Evolutionary conservation across 805 yeast genomes (phyloP).

Genomic region (Monosporozyma solicola): DNA sequence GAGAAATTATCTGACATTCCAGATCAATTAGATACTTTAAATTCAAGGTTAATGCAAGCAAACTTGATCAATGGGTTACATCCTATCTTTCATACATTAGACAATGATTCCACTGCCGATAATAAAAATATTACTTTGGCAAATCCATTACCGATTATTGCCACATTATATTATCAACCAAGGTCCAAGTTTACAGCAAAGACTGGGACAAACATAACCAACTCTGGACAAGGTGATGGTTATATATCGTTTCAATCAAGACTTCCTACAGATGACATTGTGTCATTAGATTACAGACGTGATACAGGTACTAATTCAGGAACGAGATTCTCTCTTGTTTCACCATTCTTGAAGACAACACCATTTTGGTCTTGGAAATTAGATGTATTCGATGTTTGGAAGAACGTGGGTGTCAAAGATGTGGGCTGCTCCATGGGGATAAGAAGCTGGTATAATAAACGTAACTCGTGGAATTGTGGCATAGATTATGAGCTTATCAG

Average conservation of each 20-base stretch:
- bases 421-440: conserved; percentile 2
- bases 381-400: conserved; percentile 31
- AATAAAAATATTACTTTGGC: not conserved
- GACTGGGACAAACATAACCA: conserved; percentile 93
- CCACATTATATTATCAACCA: conserved; percentile 8
- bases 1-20: conserved; percentile 20
- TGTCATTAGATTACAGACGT: conserved; percentile 46
- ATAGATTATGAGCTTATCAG: conserved; percentile 22
- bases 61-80: conserved; percentile 5
- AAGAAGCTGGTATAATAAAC: conserved; percentile 6
- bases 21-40: conserved; percentile 20
- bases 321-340: conserved; percentile 1
- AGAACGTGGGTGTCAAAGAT: conserved; percentile 8
- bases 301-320: conserved; percentile 51
- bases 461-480: conserved; percentile 5
- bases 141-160: conserved; percentile 1
- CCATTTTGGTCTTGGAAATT: conserved; percentile 47
- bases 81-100: conserved; percentile 3
- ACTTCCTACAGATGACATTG: conserved; percentile 55
- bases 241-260: conserved; percentile 66
- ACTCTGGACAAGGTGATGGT: conserved; percentile 84
- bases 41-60: conserved; percentile 18
- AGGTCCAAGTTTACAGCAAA: conserved; percentile 54
- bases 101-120: not conserved
- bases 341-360: conserved; percentile 38